Evolutionary conservation across 1,284 basidiomycete species (phyloP).

Genomic region (Ganoderma meredithae): DNA sequence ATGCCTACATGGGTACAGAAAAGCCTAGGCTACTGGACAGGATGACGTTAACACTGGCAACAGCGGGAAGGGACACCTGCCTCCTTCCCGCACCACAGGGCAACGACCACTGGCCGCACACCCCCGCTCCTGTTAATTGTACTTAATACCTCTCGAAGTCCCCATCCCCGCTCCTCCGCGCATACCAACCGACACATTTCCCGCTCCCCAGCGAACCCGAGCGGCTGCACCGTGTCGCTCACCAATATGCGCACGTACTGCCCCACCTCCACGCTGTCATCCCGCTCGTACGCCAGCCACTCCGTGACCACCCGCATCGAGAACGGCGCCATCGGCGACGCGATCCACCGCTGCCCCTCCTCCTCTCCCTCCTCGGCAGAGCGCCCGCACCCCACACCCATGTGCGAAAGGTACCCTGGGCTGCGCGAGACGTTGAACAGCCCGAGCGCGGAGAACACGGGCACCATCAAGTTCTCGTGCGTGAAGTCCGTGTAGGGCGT

Average conservation of each 20-base stretch:
- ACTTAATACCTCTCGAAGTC: constrained; percentile 65
- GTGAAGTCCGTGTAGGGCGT: constrained; percentile 79
- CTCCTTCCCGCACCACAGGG: no score
- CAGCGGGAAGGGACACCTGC: no score
- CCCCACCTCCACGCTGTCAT: constrained; percentile 33
- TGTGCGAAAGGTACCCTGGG: neutral
- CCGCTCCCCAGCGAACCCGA: constrained; percentile 61
- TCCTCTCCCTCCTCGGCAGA: constrained; percentile 45
- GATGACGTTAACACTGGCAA: no score
- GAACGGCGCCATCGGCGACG: constrained; percentile 70
- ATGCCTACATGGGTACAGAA: no score
- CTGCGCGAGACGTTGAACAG: constrained; percentile 55
- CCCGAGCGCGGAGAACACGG: constrained; percentile 76
- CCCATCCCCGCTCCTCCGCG: constrained; percentile 49
- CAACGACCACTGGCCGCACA: no score
- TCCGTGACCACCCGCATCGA: constrained; percentile 70
- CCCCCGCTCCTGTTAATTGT: neutral
- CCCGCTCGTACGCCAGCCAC: constrained; percentile 53
- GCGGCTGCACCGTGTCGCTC: constrained; percentile 70
- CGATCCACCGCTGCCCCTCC: constrained; percentile 53
- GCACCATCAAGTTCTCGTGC: constrained; percentile 84
- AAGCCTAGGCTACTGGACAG: no score
- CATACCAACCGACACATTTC: constrained; percentile 74
- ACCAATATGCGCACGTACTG: constrained; percentile 45
- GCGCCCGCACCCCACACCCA: constrained; percentile 4